Evolutionary conservation across 176 grass and related monocot species (phyloP), one percentile per base, ranked within the genome.

Genomic region (Aegilops bicornis): DNA sequence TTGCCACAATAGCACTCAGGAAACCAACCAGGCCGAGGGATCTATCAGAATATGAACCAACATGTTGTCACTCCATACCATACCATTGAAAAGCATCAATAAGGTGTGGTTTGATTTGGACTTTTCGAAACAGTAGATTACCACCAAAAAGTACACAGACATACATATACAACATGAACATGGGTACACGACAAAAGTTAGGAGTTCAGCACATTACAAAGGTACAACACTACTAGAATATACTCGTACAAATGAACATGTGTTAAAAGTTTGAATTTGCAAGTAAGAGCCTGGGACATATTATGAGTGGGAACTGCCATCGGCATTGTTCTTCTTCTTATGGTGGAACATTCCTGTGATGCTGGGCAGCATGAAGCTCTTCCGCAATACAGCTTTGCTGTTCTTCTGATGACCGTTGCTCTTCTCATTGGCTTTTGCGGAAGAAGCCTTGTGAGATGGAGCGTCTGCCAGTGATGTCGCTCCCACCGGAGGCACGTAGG

Each of bases 311-410:
- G 92, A 91, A 63, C 90, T 81, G 27, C 79, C 77, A 77, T 90
- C 89, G 67, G 76, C 35, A n/a, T 89, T 89, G 82, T 69, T 79
- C 83, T 93, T 97, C 82, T 91, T 93, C 89, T 90, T 98, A 69
- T 90, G 82, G 72, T 90, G 82, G 76, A 98, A 91, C 82, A 98
- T 98, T 24, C 85, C 73, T 8, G 82, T 78, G 16, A 98, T 86
- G 72, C 87, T 92, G 71, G 91, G 79, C 81, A 95, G 71, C 68
- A 86, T 86, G 47, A 98, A 83, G 79, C 83, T 83, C 93, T 95
- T 98, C 73, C 54, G 95, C 36, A 83, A 70, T 15, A 73, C 14
- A 2, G 67, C 35, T 64, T 75, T 88, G 71, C 5, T n/a, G n/a
- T 45, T 78, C 79, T 76, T 92, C 39, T 69, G 85, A 40, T 88